Base-by-base conservation (phyloP, 257 asterid genomes). In the Penstemon newberryi region DNA sequence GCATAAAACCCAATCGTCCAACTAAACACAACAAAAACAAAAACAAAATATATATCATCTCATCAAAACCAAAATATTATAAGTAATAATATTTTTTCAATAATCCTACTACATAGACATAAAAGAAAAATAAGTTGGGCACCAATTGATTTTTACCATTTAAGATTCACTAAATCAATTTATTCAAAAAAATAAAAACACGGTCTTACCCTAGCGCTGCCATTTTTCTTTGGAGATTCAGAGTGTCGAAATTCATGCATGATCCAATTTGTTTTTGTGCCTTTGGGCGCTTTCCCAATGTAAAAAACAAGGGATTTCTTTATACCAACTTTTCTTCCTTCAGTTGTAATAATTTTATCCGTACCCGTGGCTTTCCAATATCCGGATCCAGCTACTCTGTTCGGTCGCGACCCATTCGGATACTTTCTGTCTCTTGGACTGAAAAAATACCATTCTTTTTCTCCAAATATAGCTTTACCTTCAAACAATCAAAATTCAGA, bases 301-400 rank as follows among this genome's bases (percentile, higher is more conserved):
- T 91, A 91, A 61, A 91, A 91, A 57, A 91, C 97, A 0, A 91
- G 88, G 10, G 97, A 96, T 61, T 91, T 91, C 55, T 91, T 91
- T 0, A 91, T 89, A 5, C 97, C 97, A 60, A 91, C 96, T 75
- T 81, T 89, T n/a, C 95, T 72, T 1, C 97, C 97, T 25, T 87
- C 79, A 0, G 84, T 82, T 0, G 73, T 79, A 44, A 90, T 87
- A 0, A 84, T 43, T 73, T 90, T 90, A 43, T 90, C 96, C 0
- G 95, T 90, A 18, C 95, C 97, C 1, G 97, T 91, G 40, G 97
- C 97, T 78, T 91, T 91, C 97, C 97, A 91, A 52, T 91, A 91
- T 0, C 97, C 97, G 0, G 96, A 85, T 1, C 94, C 90, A 10
- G 97, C 96, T 0, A 91, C 95, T 56, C 97, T 70, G 60, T 91